Conservation (phyloP, 345 rosid species). For the Carallia brachiata region DNA sequence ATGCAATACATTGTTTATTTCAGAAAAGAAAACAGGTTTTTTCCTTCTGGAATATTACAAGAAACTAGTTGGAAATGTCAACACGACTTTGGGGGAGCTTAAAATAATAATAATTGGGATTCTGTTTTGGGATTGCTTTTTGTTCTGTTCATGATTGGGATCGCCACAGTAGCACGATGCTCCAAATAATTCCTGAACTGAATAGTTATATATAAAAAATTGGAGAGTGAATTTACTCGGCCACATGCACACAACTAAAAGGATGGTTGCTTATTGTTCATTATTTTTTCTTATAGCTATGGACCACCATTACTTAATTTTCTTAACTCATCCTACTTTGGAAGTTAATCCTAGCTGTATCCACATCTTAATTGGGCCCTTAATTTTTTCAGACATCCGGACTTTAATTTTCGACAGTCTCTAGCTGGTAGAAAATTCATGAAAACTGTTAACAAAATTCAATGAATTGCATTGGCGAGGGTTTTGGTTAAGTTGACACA, state of each 20-base stretch:
- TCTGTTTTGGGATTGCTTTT: constrained; percentile 6
- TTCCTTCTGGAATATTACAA: constrained; percentile 1
- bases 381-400: constrained; percentile 12
- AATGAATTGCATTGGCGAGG: too few species aligned
- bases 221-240: constrained; percentile 14
- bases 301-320: constrained; percentile 19
- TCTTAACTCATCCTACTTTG: not conserved
- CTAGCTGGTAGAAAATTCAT: not conserved
- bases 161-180: constrained; percentile 22
- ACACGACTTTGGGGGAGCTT: constrained; percentile 14
- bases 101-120: constrained; percentile 8
- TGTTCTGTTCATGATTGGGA: constrained; percentile 37
- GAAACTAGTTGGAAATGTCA: constrained; percentile 7
- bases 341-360: constrained; percentile 19
- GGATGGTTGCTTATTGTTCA: not conserved
- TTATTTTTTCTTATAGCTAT: not conserved
- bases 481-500: too few species aligned
- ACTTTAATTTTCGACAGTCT: not conserved
- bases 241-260: not conserved
- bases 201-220: constrained; percentile 6
- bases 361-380: constrained; percentile 23
- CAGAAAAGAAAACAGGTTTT: not conserved
- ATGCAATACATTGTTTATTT: not conserved
- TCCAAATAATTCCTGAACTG: constrained; percentile 21
- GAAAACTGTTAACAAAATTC: too few species aligned